Evolutionary conservation across 2,329 filamentous ascomycete genomes (phyloP).

Genomic region (Ophiognomonia clavigignenti-juglandacearum): DNA sequence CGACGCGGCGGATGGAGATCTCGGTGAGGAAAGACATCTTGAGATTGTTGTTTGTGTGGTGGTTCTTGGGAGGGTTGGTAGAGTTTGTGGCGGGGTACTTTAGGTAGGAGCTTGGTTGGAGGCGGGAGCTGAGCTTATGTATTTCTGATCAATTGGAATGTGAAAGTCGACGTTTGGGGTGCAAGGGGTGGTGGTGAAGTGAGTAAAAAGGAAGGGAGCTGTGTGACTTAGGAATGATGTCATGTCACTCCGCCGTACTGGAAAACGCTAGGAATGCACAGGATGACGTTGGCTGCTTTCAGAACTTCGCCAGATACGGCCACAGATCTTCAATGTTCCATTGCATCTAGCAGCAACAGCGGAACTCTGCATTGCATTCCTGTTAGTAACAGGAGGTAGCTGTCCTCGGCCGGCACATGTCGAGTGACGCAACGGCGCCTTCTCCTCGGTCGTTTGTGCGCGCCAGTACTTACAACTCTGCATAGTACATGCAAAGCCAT

Average conservation of each 20-base stretch:
- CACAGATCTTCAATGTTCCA: too few relatives aligned
- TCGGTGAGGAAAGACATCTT: slow-evolving; percentile 52
- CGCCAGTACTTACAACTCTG: too few relatives aligned
- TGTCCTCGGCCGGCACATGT: too few relatives aligned
- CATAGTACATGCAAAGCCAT: too few relatives aligned
- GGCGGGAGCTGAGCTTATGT: slow-evolving; percentile 5
- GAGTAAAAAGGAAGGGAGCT: not conserved
- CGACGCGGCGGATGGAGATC: slow-evolving; percentile 38
- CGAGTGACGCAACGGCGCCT: too few relatives aligned
- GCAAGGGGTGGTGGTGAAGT: not conserved
- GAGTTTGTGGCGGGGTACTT: too few relatives aligned
- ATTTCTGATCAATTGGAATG: slow-evolving; percentile 6
- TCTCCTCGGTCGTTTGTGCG: too few relatives aligned
- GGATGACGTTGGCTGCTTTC: slow-evolving; percentile 5
- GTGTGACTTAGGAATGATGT: slow-evolving; percentile 1
- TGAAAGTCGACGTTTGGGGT: not conserved
- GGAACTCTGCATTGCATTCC: too few relatives aligned
- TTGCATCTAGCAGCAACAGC: too few relatives aligned
- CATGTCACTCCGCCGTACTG: not conserved
- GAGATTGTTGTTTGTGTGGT: too few relatives aligned
- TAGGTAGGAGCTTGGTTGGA: slow-evolving; percentile 20
- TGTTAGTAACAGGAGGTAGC: too few relatives aligned
- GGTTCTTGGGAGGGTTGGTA: slow-evolving; percentile 1
- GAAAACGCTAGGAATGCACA: slow-evolving; percentile 1
- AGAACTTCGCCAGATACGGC: too few relatives aligned